Conservation (phyloP, 176 grass and related monocot species). For the Aegilops sharonensis region DNA sequence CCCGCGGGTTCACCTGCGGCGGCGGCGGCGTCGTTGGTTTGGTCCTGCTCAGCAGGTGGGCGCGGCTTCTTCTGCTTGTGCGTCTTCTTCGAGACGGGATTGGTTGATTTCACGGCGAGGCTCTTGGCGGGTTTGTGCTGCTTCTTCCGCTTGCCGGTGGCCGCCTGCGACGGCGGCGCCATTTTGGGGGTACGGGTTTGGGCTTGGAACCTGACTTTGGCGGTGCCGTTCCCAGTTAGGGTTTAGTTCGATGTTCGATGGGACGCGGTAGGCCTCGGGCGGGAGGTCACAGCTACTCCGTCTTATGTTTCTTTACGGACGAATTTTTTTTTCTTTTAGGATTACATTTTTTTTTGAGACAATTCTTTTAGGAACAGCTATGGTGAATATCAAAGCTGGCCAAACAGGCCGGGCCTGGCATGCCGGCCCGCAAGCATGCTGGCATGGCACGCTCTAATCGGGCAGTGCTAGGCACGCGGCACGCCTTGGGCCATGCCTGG, state of each 20-base stretch:
- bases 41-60: not conserved
- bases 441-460: no score
- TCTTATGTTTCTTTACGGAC: no score
- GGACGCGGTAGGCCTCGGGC: no score
- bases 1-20: not conserved
- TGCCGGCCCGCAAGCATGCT: no score
- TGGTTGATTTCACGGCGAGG: conserved; percentile 21
- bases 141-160: conserved; percentile 44
- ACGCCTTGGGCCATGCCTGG: no score
- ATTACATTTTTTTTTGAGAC: no score
- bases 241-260: not conserved
- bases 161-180: conserved; percentile 24
- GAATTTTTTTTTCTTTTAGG: no score
- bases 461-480: no score
- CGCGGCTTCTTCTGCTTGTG: conserved; percentile 34
- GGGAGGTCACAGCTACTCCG: no score
- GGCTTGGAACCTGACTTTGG: not conserved
- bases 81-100: conserved; percentile 24
- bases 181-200: conserved; percentile 8
- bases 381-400: no score
- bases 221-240: not conserved
- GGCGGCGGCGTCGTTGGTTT: not conserved
- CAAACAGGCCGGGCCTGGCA: no score
- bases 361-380: no score
- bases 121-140: conserved; percentile 26